These are phyloP conservation scores for Trichothecium sympodiale DNA, from an alignment of 2,329 filamentous ascomycete genomes.

Conservation along the genomic window DNA sequence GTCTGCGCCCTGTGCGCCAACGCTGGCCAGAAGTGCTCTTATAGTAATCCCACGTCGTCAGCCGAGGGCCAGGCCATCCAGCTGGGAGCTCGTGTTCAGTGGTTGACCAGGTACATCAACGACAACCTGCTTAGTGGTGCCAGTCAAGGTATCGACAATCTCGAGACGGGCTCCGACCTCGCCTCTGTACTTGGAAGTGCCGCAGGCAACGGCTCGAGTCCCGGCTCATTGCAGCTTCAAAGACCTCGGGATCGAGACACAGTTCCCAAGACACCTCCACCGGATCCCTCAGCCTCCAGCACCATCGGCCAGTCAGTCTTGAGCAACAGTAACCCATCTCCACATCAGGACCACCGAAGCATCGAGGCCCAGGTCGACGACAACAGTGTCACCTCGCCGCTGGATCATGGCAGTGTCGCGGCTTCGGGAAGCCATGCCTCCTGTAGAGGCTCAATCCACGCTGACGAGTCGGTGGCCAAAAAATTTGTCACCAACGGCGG, in stretches of 20 bases:
- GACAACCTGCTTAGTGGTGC: slow-evolving; percentile 12
- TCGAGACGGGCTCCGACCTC: slow-evolving; percentile 25
- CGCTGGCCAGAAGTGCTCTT: slow-evolving; percentile 27
- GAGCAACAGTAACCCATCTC: too few species aligned
- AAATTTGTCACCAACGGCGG: not conserved
- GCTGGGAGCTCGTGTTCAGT: slow-evolving; percentile 26
- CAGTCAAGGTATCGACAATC: slow-evolving; percentile 17
- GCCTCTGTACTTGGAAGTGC: slow-evolving; percentile 5
- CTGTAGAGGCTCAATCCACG: not conserved
- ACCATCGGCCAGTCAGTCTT: too few species aligned
- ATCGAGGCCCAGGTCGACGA: not conserved
- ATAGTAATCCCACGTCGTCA: slow-evolving; percentile 14
- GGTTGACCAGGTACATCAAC: slow-evolving; percentile 27
- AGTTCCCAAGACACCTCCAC: too few species aligned
- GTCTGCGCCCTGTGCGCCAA: slow-evolving; percentile 26
- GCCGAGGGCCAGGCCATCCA: slow-evolving; percentile 23
- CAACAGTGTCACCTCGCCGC: not conserved
- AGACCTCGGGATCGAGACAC: slow-evolving; percentile 2
- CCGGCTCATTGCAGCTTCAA: not conserved
- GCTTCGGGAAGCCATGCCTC: slow-evolving; percentile 1
- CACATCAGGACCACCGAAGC: not conserved
- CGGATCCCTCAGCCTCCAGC: too few species aligned
- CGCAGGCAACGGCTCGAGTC: not conserved
- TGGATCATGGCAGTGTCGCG: not conserved
- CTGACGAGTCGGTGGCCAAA: not conserved